phyloP scores from a whole-genome alignment of 1,284 basidiomycete genomes.

The Apiotrichum sp. region DNA sequence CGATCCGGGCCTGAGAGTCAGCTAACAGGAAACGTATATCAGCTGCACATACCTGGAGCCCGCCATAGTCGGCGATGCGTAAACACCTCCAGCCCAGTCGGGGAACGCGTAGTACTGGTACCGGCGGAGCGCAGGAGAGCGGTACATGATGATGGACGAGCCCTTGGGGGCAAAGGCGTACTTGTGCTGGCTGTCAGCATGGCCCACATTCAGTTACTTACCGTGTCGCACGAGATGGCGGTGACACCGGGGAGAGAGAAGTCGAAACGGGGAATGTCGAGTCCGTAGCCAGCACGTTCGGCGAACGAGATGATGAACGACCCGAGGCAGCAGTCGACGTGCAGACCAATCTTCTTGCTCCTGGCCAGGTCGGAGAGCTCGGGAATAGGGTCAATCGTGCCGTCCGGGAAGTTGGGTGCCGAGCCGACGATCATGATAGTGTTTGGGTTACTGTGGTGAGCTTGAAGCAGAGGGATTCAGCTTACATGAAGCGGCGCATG shows the following conservation, averaged over 20 bases:
- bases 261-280: conserved; percentile 57
- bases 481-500: conserved; percentile 79
- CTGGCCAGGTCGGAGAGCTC: conserved; percentile 71
- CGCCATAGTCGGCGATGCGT: conserved; percentile 60
- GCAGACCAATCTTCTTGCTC: conserved; percentile 72
- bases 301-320: conserved; percentile 89
- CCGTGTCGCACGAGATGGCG: conserved; percentile 83
- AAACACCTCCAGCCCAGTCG: conserved; percentile 61
- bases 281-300: conserved; percentile 51
- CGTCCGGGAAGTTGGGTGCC: conserved; percentile 86
- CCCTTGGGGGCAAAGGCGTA: conserved; percentile 56
- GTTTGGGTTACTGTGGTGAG: conserved; percentile 40
- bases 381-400: conserved; percentile 76
- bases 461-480: conserved; percentile 62
- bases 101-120: conserved; percentile 81
- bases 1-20: conserved; percentile 63
- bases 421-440: conserved; percentile 73
- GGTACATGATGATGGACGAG: conserved; percentile 92
- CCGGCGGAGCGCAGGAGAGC: conserved; percentile 61
- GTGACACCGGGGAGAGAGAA: conserved; percentile 86
- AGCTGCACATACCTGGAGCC: conserved; percentile 53
- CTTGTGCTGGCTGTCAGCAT: conserved; percentile 29
- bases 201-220: conserved; percentile 64
- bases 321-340: conserved; percentile 90
- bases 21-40: too few species aligned